These are phyloP conservation scores for Schwanniomyces yamadae DNA, from an alignment of 805 yeast species.

Conservation along the genomic window DNA sequence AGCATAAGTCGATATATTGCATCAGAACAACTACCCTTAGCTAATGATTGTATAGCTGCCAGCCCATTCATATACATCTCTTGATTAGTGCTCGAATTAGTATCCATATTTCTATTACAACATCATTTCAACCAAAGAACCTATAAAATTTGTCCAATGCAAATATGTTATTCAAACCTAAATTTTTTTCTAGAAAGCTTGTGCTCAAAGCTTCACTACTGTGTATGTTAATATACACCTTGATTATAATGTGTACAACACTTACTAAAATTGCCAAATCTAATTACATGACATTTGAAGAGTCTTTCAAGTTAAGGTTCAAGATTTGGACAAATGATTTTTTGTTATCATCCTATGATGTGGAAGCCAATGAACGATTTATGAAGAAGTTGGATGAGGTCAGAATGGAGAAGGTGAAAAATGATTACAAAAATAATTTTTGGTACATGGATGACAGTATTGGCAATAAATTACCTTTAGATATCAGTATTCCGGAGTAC, in stretches of 20 bases:
- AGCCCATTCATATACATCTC: too few species aligned
- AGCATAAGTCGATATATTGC: too few species aligned
- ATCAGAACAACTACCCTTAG: too few species aligned
- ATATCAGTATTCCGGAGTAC: conserved; percentile 17
- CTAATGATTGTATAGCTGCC: too few species aligned
- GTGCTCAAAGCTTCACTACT: too few species aligned
- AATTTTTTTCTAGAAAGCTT: too few species aligned
- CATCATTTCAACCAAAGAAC: too few species aligned
- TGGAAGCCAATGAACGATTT: conserved; percentile 16
- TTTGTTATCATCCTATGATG: conserved; percentile 15
- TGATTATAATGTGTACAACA: neutral
- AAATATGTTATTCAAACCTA: too few species aligned
- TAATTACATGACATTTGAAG: conserved; percentile 6
- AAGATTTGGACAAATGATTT: conserved; percentile 17
- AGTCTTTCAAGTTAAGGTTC: conserved; percentile 15
- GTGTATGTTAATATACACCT: neutral
- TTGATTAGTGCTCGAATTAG: too few species aligned
- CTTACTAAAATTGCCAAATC: neutral
- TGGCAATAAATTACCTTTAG: conserved; percentile 11
- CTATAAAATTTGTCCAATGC: too few species aligned
- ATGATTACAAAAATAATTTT: conserved; percentile 16
- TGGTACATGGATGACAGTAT: conserved; percentile 21
- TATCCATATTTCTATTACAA: too few species aligned
- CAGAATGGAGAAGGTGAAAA: conserved; percentile 10
- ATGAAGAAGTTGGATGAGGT: conserved; percentile 8